Conservation (phyloP, 2,329 filamentous ascomycete species). For the Xylariaceae sp. region DNA sequence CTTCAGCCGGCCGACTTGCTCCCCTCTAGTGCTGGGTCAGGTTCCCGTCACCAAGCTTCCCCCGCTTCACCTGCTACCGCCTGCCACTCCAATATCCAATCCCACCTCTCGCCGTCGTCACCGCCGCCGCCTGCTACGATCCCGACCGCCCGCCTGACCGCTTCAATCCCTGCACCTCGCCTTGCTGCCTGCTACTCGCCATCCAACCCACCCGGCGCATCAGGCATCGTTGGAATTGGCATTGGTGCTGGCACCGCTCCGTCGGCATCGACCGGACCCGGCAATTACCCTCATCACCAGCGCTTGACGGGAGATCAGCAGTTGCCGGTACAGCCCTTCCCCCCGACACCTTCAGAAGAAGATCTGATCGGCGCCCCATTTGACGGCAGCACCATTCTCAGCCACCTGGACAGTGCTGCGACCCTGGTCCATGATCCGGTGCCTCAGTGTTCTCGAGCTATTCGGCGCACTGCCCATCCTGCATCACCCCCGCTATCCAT, state of each 20-base stretch:
- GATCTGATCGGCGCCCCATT: slow-evolving; percentile 61
- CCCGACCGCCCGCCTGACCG: slow-evolving; percentile 15
- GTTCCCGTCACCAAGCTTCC: slow-evolving; percentile 19
- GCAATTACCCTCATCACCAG: slow-evolving; percentile 13
- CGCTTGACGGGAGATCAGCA: slow-evolving; percentile 31
- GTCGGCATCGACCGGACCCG: slow-evolving; percentile 10
- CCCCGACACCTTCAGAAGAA: slow-evolving; percentile 48
- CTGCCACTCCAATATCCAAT: slow-evolving; percentile 1
- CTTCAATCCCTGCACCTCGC: slow-evolving; percentile 13
- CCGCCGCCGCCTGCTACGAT: neutral
- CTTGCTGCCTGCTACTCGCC: slow-evolving; percentile 16
- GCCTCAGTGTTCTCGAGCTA: slow-evolving; percentile 27
- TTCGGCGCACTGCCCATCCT: slow-evolving; percentile 29
- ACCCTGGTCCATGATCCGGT: slow-evolving; percentile 34
- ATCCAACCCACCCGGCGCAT: slow-evolving; percentile 12
- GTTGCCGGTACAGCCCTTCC: slow-evolving; percentile 35
- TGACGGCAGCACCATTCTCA: slow-evolving; percentile 57
- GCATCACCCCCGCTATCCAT: slow-evolving; percentile 32
- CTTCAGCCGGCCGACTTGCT: slow-evolving; percentile 42
- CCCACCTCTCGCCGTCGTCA: slow-evolving; percentile 6
- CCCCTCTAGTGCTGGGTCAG: slow-evolving; percentile 35
- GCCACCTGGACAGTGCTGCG: slow-evolving; percentile 49
- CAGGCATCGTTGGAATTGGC: slow-evolving; percentile 12
- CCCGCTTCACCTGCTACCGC: slow-evolving; percentile 13
- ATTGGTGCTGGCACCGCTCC: slow-evolving; percentile 13